Conservation (phyloP, 2,329 filamentous ascomycete species). For the Tolypocladium album region DNA sequence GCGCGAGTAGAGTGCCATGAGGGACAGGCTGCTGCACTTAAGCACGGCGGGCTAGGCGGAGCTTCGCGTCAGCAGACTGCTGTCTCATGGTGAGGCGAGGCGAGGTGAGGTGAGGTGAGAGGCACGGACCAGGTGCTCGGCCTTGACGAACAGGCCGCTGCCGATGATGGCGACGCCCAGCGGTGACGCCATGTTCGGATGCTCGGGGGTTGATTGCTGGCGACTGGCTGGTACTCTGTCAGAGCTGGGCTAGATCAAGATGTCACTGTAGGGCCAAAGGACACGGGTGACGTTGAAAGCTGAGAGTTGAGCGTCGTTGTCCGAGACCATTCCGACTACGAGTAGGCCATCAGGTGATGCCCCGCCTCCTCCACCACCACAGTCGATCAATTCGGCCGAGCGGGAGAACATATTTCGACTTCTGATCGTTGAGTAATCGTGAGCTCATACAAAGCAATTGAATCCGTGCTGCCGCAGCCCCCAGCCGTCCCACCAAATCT, state of each 20-base stretch:
- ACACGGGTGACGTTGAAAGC: background rate
- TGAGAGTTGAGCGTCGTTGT: background rate
- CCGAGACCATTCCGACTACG: background rate
- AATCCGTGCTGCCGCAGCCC: no score
- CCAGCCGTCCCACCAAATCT: no score
- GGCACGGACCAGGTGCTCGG: constrained; percentile 40
- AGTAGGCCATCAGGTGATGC: background rate
- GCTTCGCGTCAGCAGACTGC: background rate
- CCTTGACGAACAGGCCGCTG: constrained; percentile 50
- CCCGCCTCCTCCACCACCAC: background rate
- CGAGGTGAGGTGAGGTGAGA: background rate
- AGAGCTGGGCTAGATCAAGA: background rate
- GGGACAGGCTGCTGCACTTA: constrained; percentile 33
- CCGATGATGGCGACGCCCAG: constrained; percentile 50
- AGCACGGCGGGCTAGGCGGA: constrained; percentile 43
- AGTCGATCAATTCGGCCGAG: background rate
- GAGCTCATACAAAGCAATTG: no score
- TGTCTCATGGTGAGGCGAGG: no score
- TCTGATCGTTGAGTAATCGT: no score
- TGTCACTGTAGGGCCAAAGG: background rate
- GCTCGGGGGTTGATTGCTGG: background rate
- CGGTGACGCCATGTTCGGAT: constrained; percentile 18
- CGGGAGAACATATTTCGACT: no score
- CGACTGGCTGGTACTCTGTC: background rate
- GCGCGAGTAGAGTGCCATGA: constrained; percentile 59